phyloP scores from a whole-genome alignment of 2,329 filamentous ascomycete genomes.

The Venturia aucupariae region DNA sequence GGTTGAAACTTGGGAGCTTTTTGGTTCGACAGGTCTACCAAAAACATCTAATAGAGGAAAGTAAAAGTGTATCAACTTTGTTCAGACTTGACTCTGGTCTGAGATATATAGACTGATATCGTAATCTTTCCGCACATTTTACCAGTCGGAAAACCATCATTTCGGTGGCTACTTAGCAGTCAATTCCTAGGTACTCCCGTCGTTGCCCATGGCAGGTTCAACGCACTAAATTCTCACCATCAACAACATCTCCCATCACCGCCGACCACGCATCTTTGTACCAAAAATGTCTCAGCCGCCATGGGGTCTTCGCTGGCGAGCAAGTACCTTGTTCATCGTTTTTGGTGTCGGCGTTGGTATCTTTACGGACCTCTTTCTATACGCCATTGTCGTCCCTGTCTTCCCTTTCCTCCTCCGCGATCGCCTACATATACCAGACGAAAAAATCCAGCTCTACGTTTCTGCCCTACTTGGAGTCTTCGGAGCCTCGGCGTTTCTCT shows the following conservation, averaged over 20 bases:
- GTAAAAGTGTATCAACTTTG: no score
- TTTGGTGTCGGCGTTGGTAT: slow-evolving; percentile 46
- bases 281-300: slow-evolving; percentile 4
- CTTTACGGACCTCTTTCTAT: slow-evolving; percentile 52
- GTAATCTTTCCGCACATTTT: no score
- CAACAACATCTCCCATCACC: background rate
- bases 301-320: slow-evolving; percentile 40
- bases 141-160: no score
- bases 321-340: slow-evolving; percentile 50
- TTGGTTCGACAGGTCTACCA: background rate
- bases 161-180: background rate
- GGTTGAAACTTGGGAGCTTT: background rate
- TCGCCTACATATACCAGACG: slow-evolving; percentile 38
- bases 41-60: background rate
- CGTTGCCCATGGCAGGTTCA: background rate
- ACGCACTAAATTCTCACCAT: background rate
- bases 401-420: slow-evolving; percentile 48
- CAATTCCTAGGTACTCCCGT: no score
- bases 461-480: slow-evolving; percentile 47
- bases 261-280: background rate
- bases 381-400: slow-evolving; percentile 49
- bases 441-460: slow-evolving; percentile 43
- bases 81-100: no score
- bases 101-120: no score
- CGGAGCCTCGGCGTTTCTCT: slow-evolving; percentile 44